Evolutionary conservation across 495 filamentous ascomycete species (phyloP), one percentile per base, ranked within the genome.

Genomic region (Geoglossum glabrum): DNA sequence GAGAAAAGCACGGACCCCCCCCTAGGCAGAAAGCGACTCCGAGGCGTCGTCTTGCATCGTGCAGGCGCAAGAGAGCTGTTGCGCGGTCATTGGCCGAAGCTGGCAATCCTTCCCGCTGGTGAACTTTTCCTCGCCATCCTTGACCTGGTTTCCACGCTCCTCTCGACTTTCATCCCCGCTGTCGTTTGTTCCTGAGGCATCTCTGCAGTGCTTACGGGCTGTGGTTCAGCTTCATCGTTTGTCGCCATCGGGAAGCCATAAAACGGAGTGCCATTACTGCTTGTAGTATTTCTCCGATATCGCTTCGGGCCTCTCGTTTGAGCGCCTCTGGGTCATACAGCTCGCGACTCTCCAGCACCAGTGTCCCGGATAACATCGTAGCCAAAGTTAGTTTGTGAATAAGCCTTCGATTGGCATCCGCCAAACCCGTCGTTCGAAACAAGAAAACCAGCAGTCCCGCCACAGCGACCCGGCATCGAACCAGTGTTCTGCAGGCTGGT

Each of bases 121-220:
- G 21, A 47, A n/a, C 21, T 21, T 52, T 52, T 52, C 25, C 10
- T 52, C 49, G 3, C 15, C 49, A 52, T 52, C 49, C 49, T 27
- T 2, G 49, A 52, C 28, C 49, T 31, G 25, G 46, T 30, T 52
- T 30, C 28, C 49, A 15, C 11, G 46, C 30, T 52, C 17, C 28
- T 26, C 28, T 27, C 49, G 30, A 26, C 49, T 52, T 31, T 52
- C 49, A 31, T 52, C 49, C 26, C 23, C 28, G 3, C 49, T 13
- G 49, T 30, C 49, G 23, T 28, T 52, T 52, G 49, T 52, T 52
- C 49, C 49, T 52, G 25, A 52, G 49, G 49, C 49, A 52, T 52
- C 49, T 13, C 36, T 40, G 36, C 36, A 15, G 3, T 40, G 36
- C 36, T 40, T 15, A 15, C 36, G 36, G 17, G 11, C 36, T 40